These are phyloP conservation scores for Lipomyces starkeyi DNA, from an alignment of 805 yeast species.

Conservation along the genomic window DNA sequence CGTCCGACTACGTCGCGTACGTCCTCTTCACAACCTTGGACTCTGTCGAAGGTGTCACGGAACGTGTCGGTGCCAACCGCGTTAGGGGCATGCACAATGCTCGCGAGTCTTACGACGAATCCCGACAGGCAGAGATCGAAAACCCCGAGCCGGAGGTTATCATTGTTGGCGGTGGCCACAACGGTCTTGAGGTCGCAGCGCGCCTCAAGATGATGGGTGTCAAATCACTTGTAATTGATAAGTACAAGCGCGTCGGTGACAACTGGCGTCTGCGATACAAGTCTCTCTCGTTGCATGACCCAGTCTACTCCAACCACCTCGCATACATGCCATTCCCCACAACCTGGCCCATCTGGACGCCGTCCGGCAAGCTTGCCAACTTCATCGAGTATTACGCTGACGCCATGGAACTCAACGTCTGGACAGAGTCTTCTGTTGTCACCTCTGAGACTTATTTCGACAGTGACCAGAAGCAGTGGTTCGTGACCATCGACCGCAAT, in stretches of 20 bases:
- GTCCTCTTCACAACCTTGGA: constrained; percentile 33
- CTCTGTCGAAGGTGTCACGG: constrained; percentile 28
- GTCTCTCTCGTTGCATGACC: constrained; percentile 55
- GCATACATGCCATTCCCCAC: constrained; percentile 52
- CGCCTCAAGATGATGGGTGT: constrained; percentile 53
- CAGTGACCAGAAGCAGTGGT: constrained; percentile 46
- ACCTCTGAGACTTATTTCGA: constrained; percentile 46
- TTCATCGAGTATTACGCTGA: constrained; percentile 53
- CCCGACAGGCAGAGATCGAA: constrained; percentile 19
- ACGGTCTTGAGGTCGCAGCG: constrained; percentile 53
- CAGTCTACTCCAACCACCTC: constrained; percentile 53
- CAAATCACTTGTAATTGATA: constrained; percentile 50
- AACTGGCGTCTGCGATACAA: constrained; percentile 56
- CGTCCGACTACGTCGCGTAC: constrained; percentile 27
- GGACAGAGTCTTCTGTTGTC: constrained; percentile 47
- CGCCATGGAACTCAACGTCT: constrained; percentile 51
- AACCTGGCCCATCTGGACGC: constrained; percentile 53
- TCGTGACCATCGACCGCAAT: constrained; percentile 44
- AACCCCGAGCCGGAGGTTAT: constrained; percentile 51
- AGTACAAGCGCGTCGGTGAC: constrained; percentile 51
- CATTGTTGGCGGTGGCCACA: constrained; percentile 57
- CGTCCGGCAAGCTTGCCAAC: constrained; percentile 54
- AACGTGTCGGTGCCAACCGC: constrained; percentile 25
- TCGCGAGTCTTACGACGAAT: constrained; percentile 24
- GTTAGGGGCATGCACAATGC: constrained; percentile 30